Percentiles rank a stretch among this genome's conserved stretches.
Conservation (phyloP, 352 stramenopile genomes). For the Globisporangium barbulae region DNA sequence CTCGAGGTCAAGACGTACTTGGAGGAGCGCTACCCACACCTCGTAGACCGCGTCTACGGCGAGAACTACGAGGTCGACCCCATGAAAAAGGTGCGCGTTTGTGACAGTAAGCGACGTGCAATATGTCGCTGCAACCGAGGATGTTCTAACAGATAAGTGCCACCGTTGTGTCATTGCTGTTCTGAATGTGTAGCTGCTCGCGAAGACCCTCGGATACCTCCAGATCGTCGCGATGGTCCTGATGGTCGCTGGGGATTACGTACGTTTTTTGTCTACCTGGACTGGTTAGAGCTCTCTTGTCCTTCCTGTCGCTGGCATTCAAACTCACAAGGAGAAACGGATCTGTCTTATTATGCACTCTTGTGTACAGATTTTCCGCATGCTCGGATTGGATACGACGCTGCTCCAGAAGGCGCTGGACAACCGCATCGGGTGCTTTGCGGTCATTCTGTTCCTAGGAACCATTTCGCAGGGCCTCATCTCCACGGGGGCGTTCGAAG, state of each 20-base stretch:
- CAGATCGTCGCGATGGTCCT: constrained; percentile 54
- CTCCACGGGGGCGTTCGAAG: constrained; percentile 74
- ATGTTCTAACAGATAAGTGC: not conserved
- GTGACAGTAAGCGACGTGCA: not conserved
- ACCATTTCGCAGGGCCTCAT: constrained; percentile 57
- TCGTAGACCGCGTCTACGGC: constrained; percentile 60
- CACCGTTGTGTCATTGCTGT: not conserved
- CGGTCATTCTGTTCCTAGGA: constrained; percentile 63
- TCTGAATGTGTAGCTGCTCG: constrained; percentile 32
- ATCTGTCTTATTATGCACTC: no score
- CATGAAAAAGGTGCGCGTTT: constrained; percentile 31
- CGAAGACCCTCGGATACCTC: constrained; percentile 39
- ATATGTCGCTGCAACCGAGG: no score
- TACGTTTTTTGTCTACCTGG: constrained; percentile 24
- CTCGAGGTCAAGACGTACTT: constrained; percentile 59
- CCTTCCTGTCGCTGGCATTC: no score
- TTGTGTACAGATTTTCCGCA: constrained; percentile 44
- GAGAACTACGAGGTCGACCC: constrained; percentile 58
- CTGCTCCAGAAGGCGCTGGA: constrained; percentile 65
- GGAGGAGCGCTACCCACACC: constrained; percentile 71
- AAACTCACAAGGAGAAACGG: no score
- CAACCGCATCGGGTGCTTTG: constrained; percentile 70
- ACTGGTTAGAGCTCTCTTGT: not conserved
- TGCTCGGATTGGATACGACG: constrained; percentile 38
- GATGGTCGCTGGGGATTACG: constrained; percentile 61